Evolutionary conservation across 495 filamentous ascomycete genomes (phyloP), one percentile per base, ranked within the genome.

Genomic region (Margaritispora aquatica): DNA sequence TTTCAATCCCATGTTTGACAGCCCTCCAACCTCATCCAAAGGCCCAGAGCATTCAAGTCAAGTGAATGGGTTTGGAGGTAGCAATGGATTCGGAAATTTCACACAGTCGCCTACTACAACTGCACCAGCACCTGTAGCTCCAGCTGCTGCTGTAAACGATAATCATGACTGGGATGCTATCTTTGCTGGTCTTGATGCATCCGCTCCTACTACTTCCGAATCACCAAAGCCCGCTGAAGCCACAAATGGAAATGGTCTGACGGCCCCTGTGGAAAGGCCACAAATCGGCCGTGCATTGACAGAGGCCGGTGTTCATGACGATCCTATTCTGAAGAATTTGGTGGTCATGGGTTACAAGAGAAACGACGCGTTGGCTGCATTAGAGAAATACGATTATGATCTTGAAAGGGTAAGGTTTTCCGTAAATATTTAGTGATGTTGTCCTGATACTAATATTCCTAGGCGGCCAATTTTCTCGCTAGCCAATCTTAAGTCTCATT

Each of bases 381-480:
- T 98, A 68, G 94, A 97, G 77, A 92, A 91, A 71, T 94, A 86
- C 72, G 92, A 96, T 69, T 96, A 96, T 72, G 92, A 97, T 73
- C 78, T 96, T 67, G 91, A 96, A 70, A 88, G 90, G 85, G 94
- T 96, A 76, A 76, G 84, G 73, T 68, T 24, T 51, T 19, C 52
- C 20, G 11, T 21, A 31, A n/a, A 36, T 34, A 24, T 38, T 17
- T 15, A 22, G n/a, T 13, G 36, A 51, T 50, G n/a, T n/a, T n/a
- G n/a, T n/a, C n/a, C 11, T 27, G 51, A 17, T 50, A n/a, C 21
- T 59, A 26, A 58, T 44, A 5, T 17, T 47, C 47, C 29, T 51
- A 69, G 66, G 66, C 66, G 53, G 66, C 66, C 20, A 66, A 69
- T 54, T 69, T 59, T 54, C 59, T 69, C 49, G 66, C 66, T 17